Evolutionary conservation across 1,139 yeast genomes (phyloP).

Genomic region (Taphrina sp.): DNA sequence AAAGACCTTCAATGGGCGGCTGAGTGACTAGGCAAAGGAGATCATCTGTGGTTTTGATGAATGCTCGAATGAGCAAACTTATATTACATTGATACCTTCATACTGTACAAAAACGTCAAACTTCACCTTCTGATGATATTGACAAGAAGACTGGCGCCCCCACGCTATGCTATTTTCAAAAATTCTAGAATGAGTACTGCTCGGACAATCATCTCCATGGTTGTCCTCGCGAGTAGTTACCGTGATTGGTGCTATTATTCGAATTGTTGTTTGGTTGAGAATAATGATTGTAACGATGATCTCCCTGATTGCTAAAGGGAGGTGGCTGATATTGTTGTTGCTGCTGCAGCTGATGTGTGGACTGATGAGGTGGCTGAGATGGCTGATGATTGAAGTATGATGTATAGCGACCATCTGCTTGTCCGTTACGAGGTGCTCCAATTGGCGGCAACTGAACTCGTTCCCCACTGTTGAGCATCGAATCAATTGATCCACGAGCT

Average conservation of each 20-base stretch:
- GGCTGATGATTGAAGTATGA: neutral
- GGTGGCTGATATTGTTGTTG: conserved; percentile 3
- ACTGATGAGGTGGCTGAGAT: neutral
- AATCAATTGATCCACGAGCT: conserved; percentile 7
- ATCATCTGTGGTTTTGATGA: no score
- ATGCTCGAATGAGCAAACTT: no score
- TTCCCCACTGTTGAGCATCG: conserved; percentile 27
- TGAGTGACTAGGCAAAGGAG: no score
- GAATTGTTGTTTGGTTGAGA: neutral
- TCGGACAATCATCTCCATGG: neutral
- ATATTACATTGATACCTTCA: neutral
- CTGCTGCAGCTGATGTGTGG: neutral
- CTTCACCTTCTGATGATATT: no score
- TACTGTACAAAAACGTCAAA: no score
- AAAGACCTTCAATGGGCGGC: no score
- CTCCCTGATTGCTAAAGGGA: no score
- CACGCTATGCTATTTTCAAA: no score
- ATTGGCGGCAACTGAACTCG: conserved; percentile 14
- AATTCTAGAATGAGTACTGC: no score
- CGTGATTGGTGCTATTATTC: no score
- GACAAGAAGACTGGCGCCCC: no score
- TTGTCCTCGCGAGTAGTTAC: no score
- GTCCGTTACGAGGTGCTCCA: neutral
- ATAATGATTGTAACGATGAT: neutral
- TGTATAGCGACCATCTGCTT: neutral